Evolutionary conservation across 2,329 filamentous ascomycete genomes (phyloP).

Genomic region (Coniochaeta sp.): DNA sequence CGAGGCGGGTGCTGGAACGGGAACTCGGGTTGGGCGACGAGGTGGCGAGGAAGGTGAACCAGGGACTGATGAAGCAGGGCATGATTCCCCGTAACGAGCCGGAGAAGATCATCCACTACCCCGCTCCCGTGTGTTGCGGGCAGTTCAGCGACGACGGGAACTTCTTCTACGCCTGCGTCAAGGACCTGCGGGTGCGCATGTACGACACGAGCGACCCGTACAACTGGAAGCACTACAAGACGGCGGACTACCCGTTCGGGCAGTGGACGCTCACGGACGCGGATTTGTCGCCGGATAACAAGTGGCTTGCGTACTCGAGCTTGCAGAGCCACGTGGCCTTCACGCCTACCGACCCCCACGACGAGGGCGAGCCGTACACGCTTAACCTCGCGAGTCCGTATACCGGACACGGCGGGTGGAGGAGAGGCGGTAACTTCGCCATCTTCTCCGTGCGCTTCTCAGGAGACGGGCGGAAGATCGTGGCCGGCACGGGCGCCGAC

Average conservation of each 20-base stretch:
- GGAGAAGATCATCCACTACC: conserved; percentile 83
- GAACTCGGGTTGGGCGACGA: conserved; percentile 68
- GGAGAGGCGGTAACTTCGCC: conserved; percentile 36
- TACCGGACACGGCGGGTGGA: conserved; percentile 15
- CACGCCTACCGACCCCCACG: conserved; percentile 77
- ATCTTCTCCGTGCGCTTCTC: conserved; percentile 93
- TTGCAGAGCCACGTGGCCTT: conserved; percentile 80
- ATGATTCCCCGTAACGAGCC: conserved; percentile 72
- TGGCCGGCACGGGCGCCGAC: conserved; percentile 75
- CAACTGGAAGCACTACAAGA: conserved; percentile 94
- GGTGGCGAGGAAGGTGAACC: conserved; percentile 52
- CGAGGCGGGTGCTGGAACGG: conserved; percentile 68
- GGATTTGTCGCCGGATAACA: conserved; percentile 83
- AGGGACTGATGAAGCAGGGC: conserved; percentile 59
- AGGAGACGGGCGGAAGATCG: conserved; percentile 82
- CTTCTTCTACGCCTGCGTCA: conserved; percentile 89
- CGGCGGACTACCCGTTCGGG: conserved; percentile 74
- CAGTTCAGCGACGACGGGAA: conserved; percentile 97
- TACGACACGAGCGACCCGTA: conserved; percentile 96
- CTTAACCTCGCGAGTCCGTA: conserved; percentile 58
- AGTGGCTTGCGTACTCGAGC: conserved; percentile 84
- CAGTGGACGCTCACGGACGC: conserved; percentile 97
- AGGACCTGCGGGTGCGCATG: conserved; percentile 93
- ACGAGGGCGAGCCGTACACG: conserved; percentile 70
- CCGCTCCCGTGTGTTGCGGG: conserved; percentile 82